A percentile compares a stretch with the other conserved stretches of the same genome.
These are phyloP conservation scores for Aquanectria penicillioides DNA, from an alignment of 2,329 filamentous ascomycete species.

Conservation along the genomic window DNA sequence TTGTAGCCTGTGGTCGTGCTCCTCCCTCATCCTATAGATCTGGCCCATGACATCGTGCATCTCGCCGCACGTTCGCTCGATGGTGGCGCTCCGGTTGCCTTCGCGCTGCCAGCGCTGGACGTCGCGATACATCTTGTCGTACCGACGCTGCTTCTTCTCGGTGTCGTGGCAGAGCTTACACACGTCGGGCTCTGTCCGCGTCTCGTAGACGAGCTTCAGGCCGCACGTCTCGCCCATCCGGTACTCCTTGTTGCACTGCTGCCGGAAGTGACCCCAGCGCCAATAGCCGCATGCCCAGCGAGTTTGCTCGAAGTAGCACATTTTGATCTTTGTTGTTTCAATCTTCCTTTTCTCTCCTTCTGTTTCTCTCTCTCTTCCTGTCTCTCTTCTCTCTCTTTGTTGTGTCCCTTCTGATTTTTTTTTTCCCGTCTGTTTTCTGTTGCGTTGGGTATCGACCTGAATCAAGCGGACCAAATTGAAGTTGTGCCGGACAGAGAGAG, in stretches of 20 bases:
- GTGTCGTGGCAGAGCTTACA: slow-evolving; percentile 92
- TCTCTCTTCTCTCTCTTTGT: no score
- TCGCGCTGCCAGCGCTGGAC: slow-evolving; percentile 81
- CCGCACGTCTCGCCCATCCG: slow-evolving; percentile 96
- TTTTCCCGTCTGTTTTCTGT: no score
- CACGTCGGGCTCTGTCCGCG: slow-evolving; percentile 68
- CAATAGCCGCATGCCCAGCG: slow-evolving; percentile 88
- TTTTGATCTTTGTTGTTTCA: slow-evolving; percentile 54
- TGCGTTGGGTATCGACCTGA: no score
- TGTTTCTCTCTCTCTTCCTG: no score
- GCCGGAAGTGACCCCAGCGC: slow-evolving; percentile 93
- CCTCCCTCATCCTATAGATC: slow-evolving; percentile 58
- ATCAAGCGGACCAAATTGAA: no score
- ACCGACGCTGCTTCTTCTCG: slow-evolving; percentile 82
- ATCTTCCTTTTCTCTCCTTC: no score
- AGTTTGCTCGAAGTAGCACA: slow-evolving; percentile 98
- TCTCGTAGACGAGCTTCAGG: slow-evolving; percentile 86
- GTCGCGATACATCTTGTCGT: slow-evolving; percentile 78
- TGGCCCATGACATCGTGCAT: slow-evolving; percentile 73
- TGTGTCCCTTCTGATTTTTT: no score
- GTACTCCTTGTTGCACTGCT: slow-evolving; percentile 95
- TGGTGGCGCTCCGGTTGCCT: slow-evolving; percentile 77
- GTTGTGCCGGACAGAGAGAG: slow-evolving; percentile 2
- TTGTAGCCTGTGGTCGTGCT: slow-evolving; percentile 50
- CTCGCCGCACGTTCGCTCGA: slow-evolving; percentile 76